A percentile compares a stretch with the other conserved stretches of the same genome.
Conservation (phyloP, 2,329 filamentous ascomycete genomes). For the Davidsoniella eucalypti region DNA sequence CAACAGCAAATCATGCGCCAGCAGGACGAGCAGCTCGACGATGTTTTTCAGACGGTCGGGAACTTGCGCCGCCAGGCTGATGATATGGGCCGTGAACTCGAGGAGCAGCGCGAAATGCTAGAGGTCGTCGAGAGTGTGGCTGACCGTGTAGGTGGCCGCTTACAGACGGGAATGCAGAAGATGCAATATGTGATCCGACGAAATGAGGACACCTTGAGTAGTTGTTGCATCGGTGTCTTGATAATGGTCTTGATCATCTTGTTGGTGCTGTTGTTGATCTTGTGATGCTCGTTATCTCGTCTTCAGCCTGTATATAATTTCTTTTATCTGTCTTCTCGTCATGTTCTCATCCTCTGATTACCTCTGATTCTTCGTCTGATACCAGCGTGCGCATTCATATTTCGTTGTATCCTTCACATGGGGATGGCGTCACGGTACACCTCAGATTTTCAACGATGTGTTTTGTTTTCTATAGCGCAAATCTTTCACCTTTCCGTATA, state of each 20-base stretch:
- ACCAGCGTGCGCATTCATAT: no score
- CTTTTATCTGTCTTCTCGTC: neutral
- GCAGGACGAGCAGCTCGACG: slow-evolving; percentile 84
- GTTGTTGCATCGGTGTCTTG: slow-evolving; percentile 78
- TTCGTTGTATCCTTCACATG: no score
- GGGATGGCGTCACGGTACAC: no score
- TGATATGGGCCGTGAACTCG: slow-evolving; percentile 89
- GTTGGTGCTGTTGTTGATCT: slow-evolving; percentile 56
- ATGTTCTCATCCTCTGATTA: no score
- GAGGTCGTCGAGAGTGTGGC: slow-evolving; percentile 70
- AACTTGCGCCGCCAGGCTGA: slow-evolving; percentile 81
- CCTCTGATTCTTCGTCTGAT: no score
- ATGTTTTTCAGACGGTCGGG: slow-evolving; percentile 83
- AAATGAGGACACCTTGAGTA: slow-evolving; percentile 79
- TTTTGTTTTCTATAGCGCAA: neutral
- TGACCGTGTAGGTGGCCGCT: slow-evolving; percentile 70
- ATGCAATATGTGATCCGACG: slow-evolving; percentile 68
- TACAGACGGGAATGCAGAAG: slow-evolving; percentile 76
- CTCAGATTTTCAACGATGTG: no score
- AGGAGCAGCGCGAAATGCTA: slow-evolving; percentile 84
- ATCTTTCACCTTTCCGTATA: neutral
- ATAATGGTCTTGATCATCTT: slow-evolving; percentile 80
- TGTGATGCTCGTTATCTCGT: slow-evolving; percentile 23
- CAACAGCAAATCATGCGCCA: slow-evolving; percentile 86
- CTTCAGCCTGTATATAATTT: neutral